phyloP scores from a whole-genome alignment of 768 basidiomycete genomes.

The Leccinum olivaceopallidum region DNA sequence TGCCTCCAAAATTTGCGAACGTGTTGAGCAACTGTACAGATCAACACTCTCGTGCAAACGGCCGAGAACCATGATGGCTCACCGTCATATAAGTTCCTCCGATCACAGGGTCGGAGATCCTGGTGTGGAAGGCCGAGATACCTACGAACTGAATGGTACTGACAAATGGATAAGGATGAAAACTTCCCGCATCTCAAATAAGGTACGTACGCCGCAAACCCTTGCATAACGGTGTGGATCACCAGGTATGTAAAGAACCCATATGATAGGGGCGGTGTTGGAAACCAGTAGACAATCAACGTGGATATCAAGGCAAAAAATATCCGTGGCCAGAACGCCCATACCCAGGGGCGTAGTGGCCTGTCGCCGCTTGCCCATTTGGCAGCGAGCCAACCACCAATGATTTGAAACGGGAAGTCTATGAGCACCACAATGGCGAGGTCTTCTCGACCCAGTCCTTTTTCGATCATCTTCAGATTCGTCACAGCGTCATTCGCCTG shows the following conservation, averaged over 20 bases:
- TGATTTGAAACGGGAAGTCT: slow-evolving; percentile 97
- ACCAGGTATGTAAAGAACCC: slow-evolving; percentile 83
- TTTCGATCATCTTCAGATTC: slow-evolving; percentile 93
- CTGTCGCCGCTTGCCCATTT: slow-evolving; percentile 83
- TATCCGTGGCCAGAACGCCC: slow-evolving; percentile 88
- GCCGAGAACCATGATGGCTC: slow-evolving; percentile 25
- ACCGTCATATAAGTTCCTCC: slow-evolving; percentile 99
- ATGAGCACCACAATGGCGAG: slow-evolving; percentile 93
- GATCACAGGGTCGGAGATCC: slow-evolving; percentile 93
- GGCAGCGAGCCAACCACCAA: slow-evolving; percentile 92
- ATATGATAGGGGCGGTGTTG: slow-evolving; percentile 66
- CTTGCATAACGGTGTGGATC: slow-evolving; percentile 76
- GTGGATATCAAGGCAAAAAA: slow-evolving; percentile 71
- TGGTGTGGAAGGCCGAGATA: slow-evolving; percentile 98
- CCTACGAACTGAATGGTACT: slow-evolving; percentile 99
- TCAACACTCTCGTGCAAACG: slow-evolving; percentile 9
- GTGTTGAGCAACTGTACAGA: slow-evolving; percentile 81
- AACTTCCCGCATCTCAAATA: neutral
- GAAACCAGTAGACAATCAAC: slow-evolving; percentile 83
- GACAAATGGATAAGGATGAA: slow-evolving; percentile 8
- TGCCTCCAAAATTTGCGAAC: slow-evolving; percentile 94
- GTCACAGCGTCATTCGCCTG: slow-evolving; percentile 92
- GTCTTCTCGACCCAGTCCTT: slow-evolving; percentile 94
- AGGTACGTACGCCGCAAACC: slow-evolving; percentile 75
- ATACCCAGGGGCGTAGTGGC: slow-evolving; percentile 85